phyloP scores from a whole-genome alignment of 2,329 filamentous ascomycete genomes.

The Calycina marina region DNA sequence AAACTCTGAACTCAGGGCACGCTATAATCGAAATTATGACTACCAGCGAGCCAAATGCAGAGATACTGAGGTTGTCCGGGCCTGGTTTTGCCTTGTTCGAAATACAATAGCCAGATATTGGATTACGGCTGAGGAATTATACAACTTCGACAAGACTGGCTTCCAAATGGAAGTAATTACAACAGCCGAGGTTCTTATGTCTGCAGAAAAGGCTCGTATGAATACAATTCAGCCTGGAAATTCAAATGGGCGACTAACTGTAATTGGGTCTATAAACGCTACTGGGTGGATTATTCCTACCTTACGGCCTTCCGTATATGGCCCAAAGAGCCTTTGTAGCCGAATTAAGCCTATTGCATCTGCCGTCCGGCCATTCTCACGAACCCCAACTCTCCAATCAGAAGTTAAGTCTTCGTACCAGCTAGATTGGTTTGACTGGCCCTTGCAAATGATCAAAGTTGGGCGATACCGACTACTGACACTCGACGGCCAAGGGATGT shows the following conservation, averaged over 20 bases:
- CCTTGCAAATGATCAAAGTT: background rate
- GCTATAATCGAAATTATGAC: no score
- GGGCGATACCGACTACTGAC: background rate
- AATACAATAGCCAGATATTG: background rate
- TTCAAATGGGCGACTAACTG: slow-evolving; percentile 17
- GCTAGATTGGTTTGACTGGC: background rate
- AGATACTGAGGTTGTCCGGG: no score
- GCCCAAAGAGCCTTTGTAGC: slow-evolving; percentile 3
- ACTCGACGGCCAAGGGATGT: background rate
- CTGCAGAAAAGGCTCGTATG: slow-evolving; percentile 6
- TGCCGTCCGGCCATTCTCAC: slow-evolving; percentile 14
- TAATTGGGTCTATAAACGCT: slow-evolving; percentile 16
- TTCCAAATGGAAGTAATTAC: no score
- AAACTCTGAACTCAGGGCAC: no score
- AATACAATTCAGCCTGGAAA: slow-evolving; percentile 13
- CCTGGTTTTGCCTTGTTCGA: background rate
- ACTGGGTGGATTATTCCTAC: slow-evolving; percentile 13
- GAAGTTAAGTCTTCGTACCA: background rate
- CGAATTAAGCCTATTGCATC: slow-evolving; percentile 7
- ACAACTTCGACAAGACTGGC: no score
- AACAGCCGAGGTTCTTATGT: slow-evolving; percentile 14
- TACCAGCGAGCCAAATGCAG: no score
- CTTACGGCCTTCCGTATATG: slow-evolving; percentile 15
- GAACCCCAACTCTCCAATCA: slow-evolving; percentile 20
- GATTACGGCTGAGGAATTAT: no score